Evolutionary conservation across 768 basidiomycete genomes (phyloP), one percentile per base, ranked within the genome.

Genomic region (Lentinula lateritia): DNA sequence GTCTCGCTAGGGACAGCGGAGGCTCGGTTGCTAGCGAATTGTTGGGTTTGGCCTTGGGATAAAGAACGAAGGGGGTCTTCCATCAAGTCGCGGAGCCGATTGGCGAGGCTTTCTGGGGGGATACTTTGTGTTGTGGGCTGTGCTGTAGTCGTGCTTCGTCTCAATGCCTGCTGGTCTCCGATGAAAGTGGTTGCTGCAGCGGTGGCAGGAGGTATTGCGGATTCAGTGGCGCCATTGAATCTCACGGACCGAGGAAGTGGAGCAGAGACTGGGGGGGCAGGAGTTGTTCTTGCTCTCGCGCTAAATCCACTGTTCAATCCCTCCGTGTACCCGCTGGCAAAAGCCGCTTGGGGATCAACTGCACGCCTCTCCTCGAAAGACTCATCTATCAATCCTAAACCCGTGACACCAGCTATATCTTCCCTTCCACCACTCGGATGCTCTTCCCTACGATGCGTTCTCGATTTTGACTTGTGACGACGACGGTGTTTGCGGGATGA

Each of bases 341-440:
- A 59, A n/a, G 58, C 58, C 12, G 45, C 23, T 7, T 46, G 16
- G 50, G 58, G 45, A 20, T 42, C 41, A 43, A 16, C 36, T 38
- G 10, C 6, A 16, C 58, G 58, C 23, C 46, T 46, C 2, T 59
- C 58, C 58, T 59, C 58, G 4, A 35, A 34, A 7, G 43, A 48
- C n/a, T 60, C 59, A 43, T 60, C 59, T 50, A 60, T 52, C 41
- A 60, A 42, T 9, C 59, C 59, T 41, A 60, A 50, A 50, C 50
- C 50, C 3, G 36, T 39, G 15, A 60, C 59, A 43, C 59, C 59
- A 50, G 50, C 28, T 6, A 60, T 60, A 9, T 20, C 59, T 32
- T 60, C 59, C 34, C 59, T 50, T 18, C 20, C 43, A 18, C 5
- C 32, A 13, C 38, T 42, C 13, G 9, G 6, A 41, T 23, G 18